These are phyloP conservation scores for Lithohypha guttulata DNA, from an alignment of 2,329 filamentous ascomycete species.

Conservation along the genomic window DNA sequence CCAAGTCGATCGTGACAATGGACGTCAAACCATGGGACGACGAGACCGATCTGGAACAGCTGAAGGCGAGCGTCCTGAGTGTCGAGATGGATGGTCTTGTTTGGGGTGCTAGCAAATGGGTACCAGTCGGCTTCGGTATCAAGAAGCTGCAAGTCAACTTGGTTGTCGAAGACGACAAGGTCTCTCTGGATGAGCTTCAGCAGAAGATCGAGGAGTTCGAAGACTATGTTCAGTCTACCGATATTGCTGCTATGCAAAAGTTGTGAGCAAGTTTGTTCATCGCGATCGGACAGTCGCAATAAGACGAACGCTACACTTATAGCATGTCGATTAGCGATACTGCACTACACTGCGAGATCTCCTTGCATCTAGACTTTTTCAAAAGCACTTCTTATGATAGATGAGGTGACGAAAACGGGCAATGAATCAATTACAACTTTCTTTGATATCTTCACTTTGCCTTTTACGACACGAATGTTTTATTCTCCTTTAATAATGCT, in stretches of 20 bases:
- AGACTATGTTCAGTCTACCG: constrained; percentile 92
- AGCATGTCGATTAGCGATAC: constrained; percentile 3
- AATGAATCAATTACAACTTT: neutral
- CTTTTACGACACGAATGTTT: neutral
- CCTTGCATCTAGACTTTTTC: constrained; percentile 7
- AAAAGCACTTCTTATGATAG: constrained; percentile 10
- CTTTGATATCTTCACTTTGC: neutral
- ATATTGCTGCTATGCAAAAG: constrained; percentile 87
- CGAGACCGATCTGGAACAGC: constrained; percentile 78
- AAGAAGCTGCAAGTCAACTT: constrained; percentile 99
- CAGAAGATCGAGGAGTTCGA: constrained; percentile 76
- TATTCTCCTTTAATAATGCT: neutral
- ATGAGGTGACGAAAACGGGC: neutral
- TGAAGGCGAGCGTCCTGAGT: constrained; percentile 66
- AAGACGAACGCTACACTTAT: neutral
- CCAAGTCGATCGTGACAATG: constrained; percentile 91
- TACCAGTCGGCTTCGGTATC: constrained; percentile 91
- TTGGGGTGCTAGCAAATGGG: constrained; percentile 86
- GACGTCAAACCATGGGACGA: constrained; percentile 99
- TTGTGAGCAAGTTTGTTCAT: too few relatives aligned
- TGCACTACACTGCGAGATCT: neutral
- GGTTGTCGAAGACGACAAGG: constrained; percentile 93
- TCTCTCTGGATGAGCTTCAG: constrained; percentile 78
- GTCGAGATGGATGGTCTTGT: constrained; percentile 91
- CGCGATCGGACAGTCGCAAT: constrained; percentile 1